A percentile compares a stretch with the other conserved stretches of the same genome.
Evolutionary conservation across 768 basidiomycete species (phyloP).

Genomic region (Gloeopeniophorella convolvens): DNA sequence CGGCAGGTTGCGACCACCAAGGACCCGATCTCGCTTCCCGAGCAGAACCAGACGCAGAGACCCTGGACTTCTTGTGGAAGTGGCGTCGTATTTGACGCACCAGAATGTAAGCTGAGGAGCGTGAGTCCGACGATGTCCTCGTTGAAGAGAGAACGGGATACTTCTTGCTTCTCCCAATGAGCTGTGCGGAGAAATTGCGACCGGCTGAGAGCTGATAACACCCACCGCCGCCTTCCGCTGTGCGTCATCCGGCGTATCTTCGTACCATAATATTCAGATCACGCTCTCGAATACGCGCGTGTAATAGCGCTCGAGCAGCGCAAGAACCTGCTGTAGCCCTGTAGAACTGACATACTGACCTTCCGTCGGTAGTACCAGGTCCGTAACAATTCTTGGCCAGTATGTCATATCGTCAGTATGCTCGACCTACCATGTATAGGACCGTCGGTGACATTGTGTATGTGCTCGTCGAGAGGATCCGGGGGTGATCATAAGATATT

Average conservation of each 20-base stretch:
- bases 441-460: background rate
- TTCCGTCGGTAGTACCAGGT: conserved; percentile 44
- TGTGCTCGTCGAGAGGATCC: conserved; percentile 89
- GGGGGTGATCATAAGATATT: conserved; percentile 62
- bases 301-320: conserved; percentile 71
- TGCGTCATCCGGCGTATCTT: conserved; percentile 40
- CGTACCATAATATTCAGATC: conserved; percentile 70
- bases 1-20: conserved; percentile 47
- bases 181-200: conserved; percentile 56
- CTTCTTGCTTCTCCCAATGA: conserved; percentile 70
- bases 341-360: conserved; percentile 31
- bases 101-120: conserved; percentile 60
- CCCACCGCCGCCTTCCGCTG: conserved; percentile 49
- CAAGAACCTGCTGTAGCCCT: conserved; percentile 63
- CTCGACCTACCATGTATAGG: background rate
- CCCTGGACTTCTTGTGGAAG: conserved; percentile 36
- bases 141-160: conserved; percentile 82
- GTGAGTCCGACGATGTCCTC: conserved; percentile 84
- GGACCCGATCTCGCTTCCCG: conserved; percentile 37
- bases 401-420: background rate
- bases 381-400: conserved; percentile 41
- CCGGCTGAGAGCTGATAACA: conserved; percentile 44
- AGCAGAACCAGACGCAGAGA: conserved; percentile 31
- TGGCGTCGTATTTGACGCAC: conserved; percentile 54
- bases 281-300: conserved; percentile 85